Evolutionary conservation across 139 green algal genomes (phyloP), one percentile per base, ranked within the genome.

Genomic region (Closterium sp.): DNA sequence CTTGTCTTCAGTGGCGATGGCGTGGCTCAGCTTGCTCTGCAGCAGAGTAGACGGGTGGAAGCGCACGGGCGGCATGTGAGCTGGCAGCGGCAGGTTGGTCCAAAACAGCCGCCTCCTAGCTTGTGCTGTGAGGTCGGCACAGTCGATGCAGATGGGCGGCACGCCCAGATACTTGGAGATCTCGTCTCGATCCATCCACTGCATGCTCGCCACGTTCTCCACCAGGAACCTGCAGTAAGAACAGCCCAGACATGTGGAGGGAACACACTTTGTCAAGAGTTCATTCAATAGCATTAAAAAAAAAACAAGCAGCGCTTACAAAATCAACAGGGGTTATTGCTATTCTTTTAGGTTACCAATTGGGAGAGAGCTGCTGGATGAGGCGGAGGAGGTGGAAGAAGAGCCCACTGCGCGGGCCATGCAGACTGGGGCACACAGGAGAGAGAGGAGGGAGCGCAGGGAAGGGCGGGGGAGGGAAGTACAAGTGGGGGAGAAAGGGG

Each of bases 141-240:
- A 89, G 85, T 92, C 81, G 76, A 92, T 33, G 19, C n/a, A 33
- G 30, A 92, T 1, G 31, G 89, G 89, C 4, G 9, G 81, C 38
- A 92, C 89, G 21, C 89, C 89, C 3, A 92, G 81, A 25, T 89
- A 89, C 33, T 89, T 89, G 31, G 69, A 84, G 84, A 92, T 88
- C 43, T 92, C 81, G 6, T 84, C 31, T 31, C 89, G 89, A 25
- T 89, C 83, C 55, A 35, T 21, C 89, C 89, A 92, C 32, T 23
- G 16, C 89, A 92, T 92, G 33, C 33, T 84, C 81, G 87, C 30
- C 76, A 92, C 89, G 85, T 89, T 92, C 81, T 92, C 89, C 33
- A 92, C 76, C 21, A 92, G 31, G 32, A 92, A 92, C 89, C 89
- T 92, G 89, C n/a, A 8, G 23, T 12, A 90, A 16, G 33, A 88